phyloP scores from a whole-genome alignment of 345 rosid genomes.

The Eutrema heterophyllum region DNA sequence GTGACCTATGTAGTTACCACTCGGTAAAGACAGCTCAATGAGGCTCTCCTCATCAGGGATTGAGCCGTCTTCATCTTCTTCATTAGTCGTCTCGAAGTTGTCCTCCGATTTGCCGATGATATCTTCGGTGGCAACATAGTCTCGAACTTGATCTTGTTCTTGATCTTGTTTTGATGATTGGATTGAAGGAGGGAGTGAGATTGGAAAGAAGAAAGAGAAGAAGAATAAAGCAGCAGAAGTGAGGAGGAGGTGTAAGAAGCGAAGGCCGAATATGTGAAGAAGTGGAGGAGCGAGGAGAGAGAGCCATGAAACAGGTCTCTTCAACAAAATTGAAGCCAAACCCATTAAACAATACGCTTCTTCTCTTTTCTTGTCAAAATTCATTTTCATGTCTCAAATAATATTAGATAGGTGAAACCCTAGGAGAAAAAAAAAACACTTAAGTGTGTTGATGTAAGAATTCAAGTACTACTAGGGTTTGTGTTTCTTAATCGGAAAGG shows the following conservation, averaged over 20 bases:
- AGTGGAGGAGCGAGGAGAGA: conserved; percentile 27
- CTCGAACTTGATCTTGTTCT: conserved; percentile 32
- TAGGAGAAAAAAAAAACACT: not conserved
- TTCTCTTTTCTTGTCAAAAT: conserved; percentile 14
- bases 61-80: conserved; percentile 33
- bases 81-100: not conserved
- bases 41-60: conserved; percentile 73
- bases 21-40: conserved; percentile 65
- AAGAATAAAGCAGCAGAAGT: conserved; percentile 38
- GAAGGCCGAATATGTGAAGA: conserved; percentile 26
- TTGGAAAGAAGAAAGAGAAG: conserved; percentile 26
- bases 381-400: conserved; percentile 3
- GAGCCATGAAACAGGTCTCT: conserved; percentile 36
- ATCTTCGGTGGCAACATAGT: not conserved
- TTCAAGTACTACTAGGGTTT: not conserved
- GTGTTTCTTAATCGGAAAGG: not conserved
- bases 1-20: conserved; percentile 45
- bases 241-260: conserved; percentile 35
- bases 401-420: conserved; percentile 9
- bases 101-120: not conserved
- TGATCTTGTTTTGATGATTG: conserved; percentile 17
- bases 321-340: conserved; percentile 30
- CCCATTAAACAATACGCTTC: conserved; percentile 29
- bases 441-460: conserved; percentile 1
- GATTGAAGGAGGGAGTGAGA: conserved; percentile 8